Evolutionary conservation across 345 rosid genomes (phyloP).

Genomic region (Hypericum androsaemum): DNA sequence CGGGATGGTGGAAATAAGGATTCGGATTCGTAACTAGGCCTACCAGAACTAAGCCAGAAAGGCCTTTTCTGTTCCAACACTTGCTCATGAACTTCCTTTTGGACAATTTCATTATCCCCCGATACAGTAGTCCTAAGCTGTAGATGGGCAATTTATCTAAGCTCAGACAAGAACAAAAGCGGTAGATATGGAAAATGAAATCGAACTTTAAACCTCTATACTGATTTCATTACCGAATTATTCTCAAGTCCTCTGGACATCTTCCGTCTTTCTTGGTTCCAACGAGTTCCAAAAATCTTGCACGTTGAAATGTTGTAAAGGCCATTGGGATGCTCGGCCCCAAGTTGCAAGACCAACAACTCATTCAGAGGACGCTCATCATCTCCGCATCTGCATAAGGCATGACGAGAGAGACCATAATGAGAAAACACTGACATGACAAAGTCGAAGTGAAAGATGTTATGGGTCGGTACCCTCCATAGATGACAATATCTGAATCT

Average conservation of each 20-base stretch:
- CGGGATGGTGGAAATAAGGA: background rate
- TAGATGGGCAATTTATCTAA: conserved; percentile 4
- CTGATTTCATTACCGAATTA: conserved; percentile 18
- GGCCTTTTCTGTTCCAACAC: conserved; percentile 26
- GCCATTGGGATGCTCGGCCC: conserved; percentile 26
- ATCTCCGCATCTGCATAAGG: conserved; percentile 47
- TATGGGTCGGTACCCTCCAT: background rate
- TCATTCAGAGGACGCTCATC: conserved; percentile 69
- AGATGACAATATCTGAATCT: conserved; percentile 26
- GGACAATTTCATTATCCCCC: conserved; percentile 8
- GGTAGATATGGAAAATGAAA: background rate
- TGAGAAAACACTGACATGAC: background rate
- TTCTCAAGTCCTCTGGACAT: conserved; percentile 16
- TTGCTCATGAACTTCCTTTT: conserved; percentile 14
- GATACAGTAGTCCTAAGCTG: conserved; percentile 19
- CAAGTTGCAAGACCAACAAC: conserved; percentile 47
- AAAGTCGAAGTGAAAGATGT: background rate
- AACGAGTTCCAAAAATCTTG: conserved; percentile 35
- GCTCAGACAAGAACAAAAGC: background rate
- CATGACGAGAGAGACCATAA: background rate
- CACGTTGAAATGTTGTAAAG: conserved; percentile 26
- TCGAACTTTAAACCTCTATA: background rate
- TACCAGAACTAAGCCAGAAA: conserved; percentile 31
- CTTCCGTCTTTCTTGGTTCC: conserved; percentile 35
- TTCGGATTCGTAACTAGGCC: conserved; percentile 1